Base-by-base conservation (phyloP, 2,329 filamentous ascomycete species). In the Hymenoscyphus scutula region DNA sequence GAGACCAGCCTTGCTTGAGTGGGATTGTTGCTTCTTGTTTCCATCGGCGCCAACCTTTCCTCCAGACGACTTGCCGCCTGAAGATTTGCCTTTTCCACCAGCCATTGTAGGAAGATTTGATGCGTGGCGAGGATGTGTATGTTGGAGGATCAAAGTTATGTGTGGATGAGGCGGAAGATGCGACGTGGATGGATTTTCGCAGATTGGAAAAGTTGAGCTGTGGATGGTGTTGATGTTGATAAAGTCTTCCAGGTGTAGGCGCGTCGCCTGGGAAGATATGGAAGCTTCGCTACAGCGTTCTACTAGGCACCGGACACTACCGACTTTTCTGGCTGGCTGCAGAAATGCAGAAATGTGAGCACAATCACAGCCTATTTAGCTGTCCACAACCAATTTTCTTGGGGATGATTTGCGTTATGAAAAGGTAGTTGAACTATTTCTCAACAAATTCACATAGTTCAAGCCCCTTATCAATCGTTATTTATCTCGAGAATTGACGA, bases 11-110 rank as follows among this genome's bases (percentile, higher is more conserved):
- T 74, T 74, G 67, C 70, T 72, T 25, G 73, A 75, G 65, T 75
- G 73, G 59, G 72, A 74, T 64, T 74, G 73, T 59, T 75, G 73
- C 61, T 75, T 75, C 72, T 75, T 74, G 63, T 62, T 69, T 55
- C 67, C 69, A 64, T 74, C 73, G 27, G 67, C 69, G 58, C 73
- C 73, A 38, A 72, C 69, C 69, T 75, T 75, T 61, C 73, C 73
- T 67, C 73, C 73, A n/a, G 73, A 74, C 17, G 72, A 74, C 70
- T 75, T 75, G 60, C 73, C 73, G 57, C 72, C 73, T 23, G 72
- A 74, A 63, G 71, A 74, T 68, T 75, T 75, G 69, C 73, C 73
- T 65, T 75, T 75, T 65, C 73, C 73, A 51, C 73, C 73, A 53
- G 73, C 72, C 73, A 75, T 75, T 69, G 53, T 41, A 23, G 19